A percentile compares a stretch with the other conserved stretches of the same genome.
Conservation (phyloP, 805 yeast species). For the Brettanomyces anomalus region DNA sequence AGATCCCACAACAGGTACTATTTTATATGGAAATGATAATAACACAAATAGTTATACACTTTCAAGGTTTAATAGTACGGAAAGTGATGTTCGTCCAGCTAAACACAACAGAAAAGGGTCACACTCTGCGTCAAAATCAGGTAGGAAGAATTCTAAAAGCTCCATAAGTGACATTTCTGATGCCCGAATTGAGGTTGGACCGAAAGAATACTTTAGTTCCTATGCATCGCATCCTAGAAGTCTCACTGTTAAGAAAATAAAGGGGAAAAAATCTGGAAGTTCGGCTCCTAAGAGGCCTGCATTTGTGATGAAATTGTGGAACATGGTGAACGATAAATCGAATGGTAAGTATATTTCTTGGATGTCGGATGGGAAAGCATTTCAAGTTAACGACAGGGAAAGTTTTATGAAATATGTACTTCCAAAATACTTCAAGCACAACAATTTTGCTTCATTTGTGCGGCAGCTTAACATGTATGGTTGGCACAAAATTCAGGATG, state of each 20-base stretch:
- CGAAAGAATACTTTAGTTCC: not conserved
- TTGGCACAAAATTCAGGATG: constrained; percentile 97
- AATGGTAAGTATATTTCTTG: constrained; percentile 72
- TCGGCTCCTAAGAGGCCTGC: constrained; percentile 61
- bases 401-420: constrained; percentile 72
- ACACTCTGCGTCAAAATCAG: not conserved
- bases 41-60: constrained; percentile 4
- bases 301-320: constrained; percentile 89
- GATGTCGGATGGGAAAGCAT: constrained; percentile 78
- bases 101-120: not conserved
- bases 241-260: constrained; percentile 12
- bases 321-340: constrained; percentile 78
- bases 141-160: not conserved
- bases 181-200: not conserved
- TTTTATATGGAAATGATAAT: constrained; percentile 4
- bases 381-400: constrained; percentile 79
- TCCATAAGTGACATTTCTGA: not conserved
- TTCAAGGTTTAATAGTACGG: not conserved
- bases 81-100: not conserved
- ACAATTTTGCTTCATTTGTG: constrained; percentile 91
- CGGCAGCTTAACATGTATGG: constrained; percentile 98
- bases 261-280: constrained; percentile 11
- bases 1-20: not conserved
- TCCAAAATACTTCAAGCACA: constrained; percentile 92
- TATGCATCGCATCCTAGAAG: not conserved